Evolutionary conservation across 805 yeast species (phyloP).

Genomic region (Myxozyma lipomycoides): DNA sequence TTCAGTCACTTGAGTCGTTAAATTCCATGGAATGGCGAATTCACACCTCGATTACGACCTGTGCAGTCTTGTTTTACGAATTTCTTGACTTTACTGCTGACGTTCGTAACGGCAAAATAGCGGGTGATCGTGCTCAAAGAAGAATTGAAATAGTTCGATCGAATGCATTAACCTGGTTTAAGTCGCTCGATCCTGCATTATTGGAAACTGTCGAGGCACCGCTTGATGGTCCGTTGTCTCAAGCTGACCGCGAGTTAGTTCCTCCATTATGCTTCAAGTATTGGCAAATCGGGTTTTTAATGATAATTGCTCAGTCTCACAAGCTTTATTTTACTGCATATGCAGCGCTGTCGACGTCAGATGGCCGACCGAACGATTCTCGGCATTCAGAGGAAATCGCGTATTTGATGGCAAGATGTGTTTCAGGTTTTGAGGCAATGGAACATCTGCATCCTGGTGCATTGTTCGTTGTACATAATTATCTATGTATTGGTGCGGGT

Average conservation of each 20-base stretch:
- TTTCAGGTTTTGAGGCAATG: conserved; percentile 16
- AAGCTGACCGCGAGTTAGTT: conserved; percentile 11
- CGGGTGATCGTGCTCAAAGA: conserved; percentile 3
- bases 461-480: conserved; percentile 16
- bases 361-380: conserved; percentile 5
- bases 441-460: conserved; percentile 17
- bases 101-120: conserved; percentile 5
- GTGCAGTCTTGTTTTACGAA: conserved; percentile 12
- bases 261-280: conserved; percentile 20
- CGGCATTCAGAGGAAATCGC: conserved; percentile 13
- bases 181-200: conserved; percentile 12
- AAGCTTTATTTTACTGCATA: conserved; percentile 22
- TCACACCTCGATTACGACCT: conserved; percentile 4
- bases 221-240: conserved; percentile 1
- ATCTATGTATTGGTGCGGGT: conserved; percentile 18
- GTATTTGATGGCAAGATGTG: conserved; percentile 11
- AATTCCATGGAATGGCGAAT: conserved; percentile 2
- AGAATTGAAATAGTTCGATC: conserved; percentile 14
- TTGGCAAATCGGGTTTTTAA: conserved; percentile 11
- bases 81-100: conserved; percentile 13
- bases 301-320: conserved; percentile 12
- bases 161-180: conserved; percentile 15
- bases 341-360: conserved; percentile 14
- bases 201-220: conserved; percentile 14
- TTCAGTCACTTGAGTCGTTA: background rate